Evolutionary conservation across 805 yeast genomes (phyloP), one percentile per base, ranked within the genome.

Genomic region (Saturnispora hagleri): DNA sequence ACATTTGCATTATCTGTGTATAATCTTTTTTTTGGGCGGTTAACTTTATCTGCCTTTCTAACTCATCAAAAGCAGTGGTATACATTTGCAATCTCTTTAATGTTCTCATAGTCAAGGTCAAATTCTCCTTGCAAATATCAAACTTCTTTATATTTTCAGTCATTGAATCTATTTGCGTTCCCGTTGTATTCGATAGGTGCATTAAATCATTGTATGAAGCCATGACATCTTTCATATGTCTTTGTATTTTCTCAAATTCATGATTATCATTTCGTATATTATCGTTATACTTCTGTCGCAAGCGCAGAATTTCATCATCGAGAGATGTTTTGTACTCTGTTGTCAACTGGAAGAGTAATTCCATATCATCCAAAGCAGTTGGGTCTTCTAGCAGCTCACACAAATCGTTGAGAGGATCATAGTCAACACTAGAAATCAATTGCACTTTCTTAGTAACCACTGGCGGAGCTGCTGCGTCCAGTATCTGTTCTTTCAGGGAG

Each of bases 71-170:
- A 2, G 95, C 90, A 20, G 80, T 81, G 6, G 86, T 75, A 47
- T 93, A 73, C 87, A 90, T 90, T 62, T 89, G 95, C 38, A 93
- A 72, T 55, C 96, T 76, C 60, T 91, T 87, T 58, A 91, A 73
- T 36, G 89, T 81, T 1, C 95, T 88, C 86, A 93, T 87, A 10
- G 93, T 80, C 27, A 81, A 73, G 2, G 89, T 90, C 47, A 93
- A 71, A 65, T 93, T 93, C 62, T 79, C 80, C 70, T 93, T 93
- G 35, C 90, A 82, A 48, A 78, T 79, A 66, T 93, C 98, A 53
- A 93, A 73, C 22, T 75, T 70, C 58, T 88, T 85, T 55, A 93
- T 89, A 40, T 83, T 84, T 4, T 79, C 73, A 0, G 97, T 91
- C 78, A 89, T 84, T 3, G 63, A 66, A 12, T 82, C 73, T 51